Percentiles rank a stretch among this genome's conserved stretches.
phyloP scores from a whole-genome alignment of 768 basidiomycete genomes.

The Calocybe gangraenosa region DNA sequence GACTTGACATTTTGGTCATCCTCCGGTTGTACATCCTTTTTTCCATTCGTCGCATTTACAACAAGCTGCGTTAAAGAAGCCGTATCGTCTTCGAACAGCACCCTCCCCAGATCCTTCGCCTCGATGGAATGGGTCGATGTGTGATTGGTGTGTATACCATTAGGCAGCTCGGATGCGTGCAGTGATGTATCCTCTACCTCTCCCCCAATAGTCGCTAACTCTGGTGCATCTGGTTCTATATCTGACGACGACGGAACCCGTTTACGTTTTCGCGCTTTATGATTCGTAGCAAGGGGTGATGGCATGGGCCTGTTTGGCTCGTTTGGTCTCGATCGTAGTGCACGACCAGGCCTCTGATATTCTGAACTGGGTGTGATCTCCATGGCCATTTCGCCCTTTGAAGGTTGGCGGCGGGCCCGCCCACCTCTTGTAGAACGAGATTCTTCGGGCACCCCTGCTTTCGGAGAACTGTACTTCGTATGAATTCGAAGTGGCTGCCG shows the following conservation, averaged over 20 bases:
- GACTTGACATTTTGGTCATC: slow-evolving; percentile 35
- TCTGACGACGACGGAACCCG: slow-evolving; percentile 38
- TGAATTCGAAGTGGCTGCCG: slow-evolving; percentile 9
- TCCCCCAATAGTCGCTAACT: background rate
- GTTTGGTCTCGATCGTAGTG: slow-evolving; percentile 10
- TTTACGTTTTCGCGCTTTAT: slow-evolving; percentile 37
- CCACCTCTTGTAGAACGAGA: slow-evolving; percentile 11
- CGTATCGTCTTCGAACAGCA: slow-evolving; percentile 8
- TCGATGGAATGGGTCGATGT: slow-evolving; percentile 3
- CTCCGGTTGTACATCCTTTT: slow-evolving; percentile 16
- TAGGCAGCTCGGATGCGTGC: slow-evolving; percentile 6
- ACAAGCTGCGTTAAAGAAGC: background rate
- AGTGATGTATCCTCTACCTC: slow-evolving; percentile 3
- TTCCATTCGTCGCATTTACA: slow-evolving; percentile 2
- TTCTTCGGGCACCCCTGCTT: slow-evolving; percentile 1
- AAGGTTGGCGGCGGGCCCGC: slow-evolving; percentile 6
- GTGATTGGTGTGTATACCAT: slow-evolving; percentile 12
- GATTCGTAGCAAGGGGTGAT: slow-evolving; percentile 6
- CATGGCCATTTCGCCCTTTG: slow-evolving; percentile 8
- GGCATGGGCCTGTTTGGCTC: slow-evolving; percentile 10
- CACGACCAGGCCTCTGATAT: slow-evolving; percentile 3
- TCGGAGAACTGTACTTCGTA: slow-evolving; percentile 9
- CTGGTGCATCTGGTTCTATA: slow-evolving; percentile 11
- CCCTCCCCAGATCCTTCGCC: background rate
- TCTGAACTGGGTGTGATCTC: slow-evolving; percentile 2